Percentiles rank a stretch among this genome's conserved stretches.
These are phyloP conservation scores for Gaultheria prostrata DNA, from an alignment of 148 eudicot genomes.

Conservation along the genomic window DNA sequence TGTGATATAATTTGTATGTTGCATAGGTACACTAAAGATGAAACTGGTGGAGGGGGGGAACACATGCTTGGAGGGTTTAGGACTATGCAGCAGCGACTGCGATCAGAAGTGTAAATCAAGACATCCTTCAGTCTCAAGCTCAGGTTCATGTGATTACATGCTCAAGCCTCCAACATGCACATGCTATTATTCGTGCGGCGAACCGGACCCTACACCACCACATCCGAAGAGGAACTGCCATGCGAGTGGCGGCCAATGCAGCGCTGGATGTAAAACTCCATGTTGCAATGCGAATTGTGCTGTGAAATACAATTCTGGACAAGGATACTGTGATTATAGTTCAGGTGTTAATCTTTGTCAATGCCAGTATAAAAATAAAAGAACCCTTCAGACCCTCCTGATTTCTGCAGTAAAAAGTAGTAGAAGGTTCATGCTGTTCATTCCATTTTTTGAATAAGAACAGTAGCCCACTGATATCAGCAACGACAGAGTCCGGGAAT, in stretches of 20 bases:
- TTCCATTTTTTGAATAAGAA: neutral
- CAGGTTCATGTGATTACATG: neutral
- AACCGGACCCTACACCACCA: neutral
- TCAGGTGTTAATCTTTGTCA: neutral
- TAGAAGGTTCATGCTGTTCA: neutral
- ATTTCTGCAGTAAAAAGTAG: no score
- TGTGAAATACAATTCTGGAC: neutral
- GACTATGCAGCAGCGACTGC: neutral
- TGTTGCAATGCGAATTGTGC: constrained; percentile 7
- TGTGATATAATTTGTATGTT: neutral
- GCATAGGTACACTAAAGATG: neutral
- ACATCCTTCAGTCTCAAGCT: neutral
- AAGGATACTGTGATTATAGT: neutral
- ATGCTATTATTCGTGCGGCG: neutral
- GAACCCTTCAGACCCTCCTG: neutral
- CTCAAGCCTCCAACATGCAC: neutral
- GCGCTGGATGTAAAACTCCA: neutral
- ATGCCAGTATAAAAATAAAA: constrained; percentile 5
- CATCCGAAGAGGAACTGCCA: neutral
- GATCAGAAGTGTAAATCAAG: neutral
- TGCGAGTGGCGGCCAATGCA: neutral
- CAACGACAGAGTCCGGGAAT: neutral
- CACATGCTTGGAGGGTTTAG: neutral
- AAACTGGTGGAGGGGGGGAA: neutral
- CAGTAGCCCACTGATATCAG: neutral